Conservation (phyloP, 1,139 yeast species). For the Entelexis paramagnoliae region DNA sequence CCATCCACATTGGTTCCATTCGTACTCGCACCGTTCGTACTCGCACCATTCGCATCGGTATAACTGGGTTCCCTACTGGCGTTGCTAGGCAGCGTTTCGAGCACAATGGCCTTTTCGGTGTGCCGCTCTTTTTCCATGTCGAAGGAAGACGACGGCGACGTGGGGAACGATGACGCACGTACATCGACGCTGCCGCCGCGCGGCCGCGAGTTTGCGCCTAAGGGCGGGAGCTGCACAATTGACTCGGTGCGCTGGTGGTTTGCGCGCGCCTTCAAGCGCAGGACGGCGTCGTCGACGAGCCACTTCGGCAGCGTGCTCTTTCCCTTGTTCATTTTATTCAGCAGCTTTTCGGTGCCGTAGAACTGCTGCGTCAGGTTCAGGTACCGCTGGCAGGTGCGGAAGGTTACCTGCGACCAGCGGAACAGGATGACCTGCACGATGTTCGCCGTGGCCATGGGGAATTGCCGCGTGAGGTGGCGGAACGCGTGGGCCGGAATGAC, state of each 20-base stretch:
- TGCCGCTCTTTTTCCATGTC: neutral
- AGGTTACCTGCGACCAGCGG: constrained; percentile 77
- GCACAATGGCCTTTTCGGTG: neutral
- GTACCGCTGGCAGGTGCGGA: constrained; percentile 80
- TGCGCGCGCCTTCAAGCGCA: constrained; percentile 26
- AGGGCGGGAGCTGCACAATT: constrained; percentile 8
- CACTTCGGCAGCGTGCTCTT: constrained; percentile 5
- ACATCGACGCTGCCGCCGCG: constrained; percentile 5
- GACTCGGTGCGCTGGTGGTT: constrained; percentile 47
- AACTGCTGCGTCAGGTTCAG: constrained; percentile 77
- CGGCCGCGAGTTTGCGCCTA: neutral
- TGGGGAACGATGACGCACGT: neutral
- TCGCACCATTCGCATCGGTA: no score
- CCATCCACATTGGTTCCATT: no score
- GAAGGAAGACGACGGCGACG: neutral
- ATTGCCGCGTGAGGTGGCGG: constrained; percentile 56
- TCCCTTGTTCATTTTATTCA: constrained; percentile 37
- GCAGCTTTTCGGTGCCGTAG: constrained; percentile 58
- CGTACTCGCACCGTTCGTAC: no score
- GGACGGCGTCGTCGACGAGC: constrained; percentile 10
- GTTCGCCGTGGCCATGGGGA: constrained; percentile 85
- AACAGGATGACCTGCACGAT: constrained; percentile 88
- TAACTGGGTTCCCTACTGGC: no score
- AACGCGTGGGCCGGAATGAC: constrained; percentile 84
- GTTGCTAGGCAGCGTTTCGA: neutral